Base-by-base conservation (phyloP, 208 protist species). In the Leishmania martiniquensis region DNA sequence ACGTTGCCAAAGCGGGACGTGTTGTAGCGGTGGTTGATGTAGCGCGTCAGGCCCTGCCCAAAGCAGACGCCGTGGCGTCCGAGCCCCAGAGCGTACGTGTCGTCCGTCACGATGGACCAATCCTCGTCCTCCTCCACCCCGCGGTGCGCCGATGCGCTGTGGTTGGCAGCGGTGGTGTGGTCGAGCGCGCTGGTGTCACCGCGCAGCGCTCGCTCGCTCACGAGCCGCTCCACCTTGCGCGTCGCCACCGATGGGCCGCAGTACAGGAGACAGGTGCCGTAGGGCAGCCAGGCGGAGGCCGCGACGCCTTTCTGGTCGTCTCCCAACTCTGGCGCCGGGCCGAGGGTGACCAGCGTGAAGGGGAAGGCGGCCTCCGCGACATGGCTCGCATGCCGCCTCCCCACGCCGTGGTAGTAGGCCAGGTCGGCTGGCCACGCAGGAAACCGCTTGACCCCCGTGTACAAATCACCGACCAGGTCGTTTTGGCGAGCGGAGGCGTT, bases 11-110 rank as follows among this genome's bases (percentile, higher is more conserved):
- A 97, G 32, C 87, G 92, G 32, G 84, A 87, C 12, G 91, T 73
- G 82, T 95, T 95, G 86, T 97, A 97, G 65, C 93, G 93, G 81
- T 97, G 93, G 81, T 97, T 97, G 55, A 93, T 93, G 84, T 97
- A 97, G 39, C 93, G 89, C 25, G 90, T 85, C 13, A 95, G 81
- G 12, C 91, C 89, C 66, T 95, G 93, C 3, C 93, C 93, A 75
- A 94, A 95, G 81, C 91, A 95, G 42, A 95, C 77, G 42, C 81
- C 86, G 51, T 94, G 85, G n/a, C 76, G 59, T 29, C 89, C 93
- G 0, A 97, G 81, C 3, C 91, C 90, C n/a, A 97, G 71, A 22
- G 91, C 93, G 83, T 97, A 97, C 9, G 91, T 95, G 84, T 93
- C 91, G 72, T 97, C 93, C 7, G 63, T 76, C 32, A 79, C 80